Evolutionary conservation across 2,329 filamentous ascomycete species (phyloP).

Genomic region (Botrytis byssoidea): DNA sequence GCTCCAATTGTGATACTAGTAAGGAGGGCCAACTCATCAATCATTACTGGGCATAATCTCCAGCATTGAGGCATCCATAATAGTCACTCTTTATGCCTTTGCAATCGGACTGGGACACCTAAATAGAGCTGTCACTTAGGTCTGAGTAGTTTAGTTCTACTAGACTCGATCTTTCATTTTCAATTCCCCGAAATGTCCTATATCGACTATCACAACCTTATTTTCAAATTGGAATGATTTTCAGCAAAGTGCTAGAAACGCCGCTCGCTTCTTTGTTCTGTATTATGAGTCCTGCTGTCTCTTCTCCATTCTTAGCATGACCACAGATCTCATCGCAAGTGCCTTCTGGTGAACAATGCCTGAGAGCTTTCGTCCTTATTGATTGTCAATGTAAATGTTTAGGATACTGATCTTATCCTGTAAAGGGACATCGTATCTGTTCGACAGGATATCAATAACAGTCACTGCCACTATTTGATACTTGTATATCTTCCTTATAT

Average conservation of each 20-base stretch:
- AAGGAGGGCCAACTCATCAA: constrained; percentile 61
- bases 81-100: constrained; percentile 43
- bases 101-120: background rate
- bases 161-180: constrained; percentile 66
- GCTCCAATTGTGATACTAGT: constrained; percentile 64
- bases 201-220: constrained; percentile 54
- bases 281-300: constrained; percentile 65
- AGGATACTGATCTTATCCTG: constrained; percentile 72
- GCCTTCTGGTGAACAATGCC: constrained; percentile 67
- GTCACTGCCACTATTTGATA: background rate
- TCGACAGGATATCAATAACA: constrained; percentile 46
- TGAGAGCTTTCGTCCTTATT: constrained; percentile 57
- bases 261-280: constrained; percentile 60
- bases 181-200: constrained; percentile 67
- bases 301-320: constrained; percentile 55
- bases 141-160: constrained; percentile 68
- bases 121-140: constrained; percentile 49
- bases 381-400: constrained; percentile 59
- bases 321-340: constrained; percentile 60
- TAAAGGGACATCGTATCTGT: constrained; percentile 67
- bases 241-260: constrained; percentile 66
- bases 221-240: constrained; percentile 61
- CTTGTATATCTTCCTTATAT: background rate
- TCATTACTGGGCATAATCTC: constrained; percentile 29
- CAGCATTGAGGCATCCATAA: constrained; percentile 56